Evolutionary conservation across 331 rosid species (phyloP).

Genomic region (Quercus phellos): DNA sequence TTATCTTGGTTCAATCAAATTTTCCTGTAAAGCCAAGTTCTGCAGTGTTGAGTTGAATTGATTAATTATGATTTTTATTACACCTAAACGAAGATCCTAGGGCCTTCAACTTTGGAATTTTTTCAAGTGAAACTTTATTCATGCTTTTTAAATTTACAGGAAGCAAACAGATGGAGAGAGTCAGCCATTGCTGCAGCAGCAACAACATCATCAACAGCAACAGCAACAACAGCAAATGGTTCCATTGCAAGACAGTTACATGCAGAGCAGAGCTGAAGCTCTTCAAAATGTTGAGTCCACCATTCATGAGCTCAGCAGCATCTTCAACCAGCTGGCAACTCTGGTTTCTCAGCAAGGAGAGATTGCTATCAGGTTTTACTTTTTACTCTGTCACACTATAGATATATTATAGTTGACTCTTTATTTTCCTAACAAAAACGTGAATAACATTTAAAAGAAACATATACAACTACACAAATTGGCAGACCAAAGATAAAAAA

Average conservation of each 20-base stretch:
- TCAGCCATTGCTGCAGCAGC: conserved; percentile 72
- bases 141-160: conserved; percentile 35
- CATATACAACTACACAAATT: too few relatives aligned
- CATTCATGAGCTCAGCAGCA: conserved; percentile 87
- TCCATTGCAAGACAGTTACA: conserved; percentile 87
- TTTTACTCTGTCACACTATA: conserved; percentile 9
- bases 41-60: conserved; percentile 8
- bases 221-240: conserved; percentile 70
- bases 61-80: conserved; percentile 1
- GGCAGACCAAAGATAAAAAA: too few relatives aligned
- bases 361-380: conserved; percentile 76
- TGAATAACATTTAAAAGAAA: too few relatives aligned
- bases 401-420: background rate
- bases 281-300: conserved; percentile 95
- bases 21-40: background rate
- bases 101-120: background rate
- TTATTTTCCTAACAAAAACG: too few relatives aligned
- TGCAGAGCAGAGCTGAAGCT: conserved; percentile 98
- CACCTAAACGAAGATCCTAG: background rate
- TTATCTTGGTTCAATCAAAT: background rate
- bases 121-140: background rate
- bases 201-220: conserved; percentile 31
- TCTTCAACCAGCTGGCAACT: conserved; percentile 89
- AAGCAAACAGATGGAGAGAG: conserved; percentile 77
- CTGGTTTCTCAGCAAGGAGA: conserved; percentile 97